Evolutionary conservation across 83 land plant genomes (phyloP).

Genomic region (Picea abies): DNA sequence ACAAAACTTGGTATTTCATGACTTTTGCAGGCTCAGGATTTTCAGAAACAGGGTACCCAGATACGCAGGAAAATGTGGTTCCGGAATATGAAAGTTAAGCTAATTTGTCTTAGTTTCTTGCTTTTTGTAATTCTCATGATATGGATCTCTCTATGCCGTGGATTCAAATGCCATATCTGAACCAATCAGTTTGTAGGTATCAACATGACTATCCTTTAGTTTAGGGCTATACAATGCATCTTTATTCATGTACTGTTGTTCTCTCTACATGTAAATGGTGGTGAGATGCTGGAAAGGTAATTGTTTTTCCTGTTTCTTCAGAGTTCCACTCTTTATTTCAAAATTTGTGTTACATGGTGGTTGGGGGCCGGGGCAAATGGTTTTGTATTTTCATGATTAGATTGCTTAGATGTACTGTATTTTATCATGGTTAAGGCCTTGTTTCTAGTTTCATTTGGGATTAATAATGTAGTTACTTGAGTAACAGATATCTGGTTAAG

Average conservation of each 20-base stretch:
- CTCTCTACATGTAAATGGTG: not conserved
- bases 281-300: not conserved
- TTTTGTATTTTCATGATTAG: not conserved
- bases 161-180: conserved; percentile 50
- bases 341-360: conserved; percentile 3
- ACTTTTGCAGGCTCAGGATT: conserved; percentile 70
- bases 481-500: not conserved
- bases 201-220: not conserved
- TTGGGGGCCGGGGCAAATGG: too few relatives aligned
- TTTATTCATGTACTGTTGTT: not conserved
- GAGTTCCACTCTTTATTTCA: not conserved
- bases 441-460: not conserved
- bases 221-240: conserved; percentile 4
- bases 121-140: conserved; percentile 65
- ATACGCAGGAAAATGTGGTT: conserved; percentile 90
- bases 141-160: conserved; percentile 88
- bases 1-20: not conserved
- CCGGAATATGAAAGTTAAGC: conserved; percentile 93
- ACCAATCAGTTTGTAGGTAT: too few relatives aligned
- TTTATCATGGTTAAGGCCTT: not conserved
- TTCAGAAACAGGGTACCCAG: conserved; percentile 64
- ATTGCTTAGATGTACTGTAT: not conserved
- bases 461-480: not conserved
- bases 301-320: not conserved
- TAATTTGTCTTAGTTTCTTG: conserved; percentile 72